Base-by-base conservation (phyloP, 257 asterid species). In the Dorcoceras hygrometricum region DNA sequence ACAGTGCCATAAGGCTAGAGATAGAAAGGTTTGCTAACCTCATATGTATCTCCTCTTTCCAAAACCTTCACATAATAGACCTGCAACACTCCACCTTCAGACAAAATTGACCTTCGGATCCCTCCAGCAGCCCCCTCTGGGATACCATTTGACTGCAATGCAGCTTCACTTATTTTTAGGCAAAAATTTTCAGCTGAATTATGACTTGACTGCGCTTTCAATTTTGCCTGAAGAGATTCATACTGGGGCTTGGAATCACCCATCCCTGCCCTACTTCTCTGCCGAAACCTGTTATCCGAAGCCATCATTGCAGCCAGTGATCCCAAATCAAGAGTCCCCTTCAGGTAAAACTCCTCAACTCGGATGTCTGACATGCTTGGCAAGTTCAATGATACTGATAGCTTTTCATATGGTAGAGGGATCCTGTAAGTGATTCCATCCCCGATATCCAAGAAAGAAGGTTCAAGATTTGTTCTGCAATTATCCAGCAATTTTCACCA, bases 41-140 rank as follows among this genome's bases (percentile, higher is more conserved):
- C 99, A 28, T 94, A 94, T 48, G 95, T 81, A 77, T 94, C 99
- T 68, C 99, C 99, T 81, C 91, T 94, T 89, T 94, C 99, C 84
- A 90, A 82, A 72, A 94, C 97, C 77, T 94, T 94, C 71, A 94
- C 99, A 77, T 88, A 89, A 80, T 69, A 85, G 66, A 90, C 95
- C 79, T 90, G 97, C 79, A 94, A 82, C 68, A 71, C 68, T 73
- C 97, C 97, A 73, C 93, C 92, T 19, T 94, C 99, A 0, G 96
- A 88, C 81, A 89, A 78, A 72, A 94, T 90, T 69, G 76, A 85
- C 69, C 99, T 80, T 27, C 88, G 83, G 67, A 94, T 87, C 55
- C 83, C 69, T 72, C 99, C 99, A 75, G 96, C 96, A 43, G 99
- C 86, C 68, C 96, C 99, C 78, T 94, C 99, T 24, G 99, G 99